Evolutionary conservation across 2,329 filamentous ascomycete species (phyloP), one percentile per base, ranked within the genome.

Genomic region (Geosmithia flava): DNA sequence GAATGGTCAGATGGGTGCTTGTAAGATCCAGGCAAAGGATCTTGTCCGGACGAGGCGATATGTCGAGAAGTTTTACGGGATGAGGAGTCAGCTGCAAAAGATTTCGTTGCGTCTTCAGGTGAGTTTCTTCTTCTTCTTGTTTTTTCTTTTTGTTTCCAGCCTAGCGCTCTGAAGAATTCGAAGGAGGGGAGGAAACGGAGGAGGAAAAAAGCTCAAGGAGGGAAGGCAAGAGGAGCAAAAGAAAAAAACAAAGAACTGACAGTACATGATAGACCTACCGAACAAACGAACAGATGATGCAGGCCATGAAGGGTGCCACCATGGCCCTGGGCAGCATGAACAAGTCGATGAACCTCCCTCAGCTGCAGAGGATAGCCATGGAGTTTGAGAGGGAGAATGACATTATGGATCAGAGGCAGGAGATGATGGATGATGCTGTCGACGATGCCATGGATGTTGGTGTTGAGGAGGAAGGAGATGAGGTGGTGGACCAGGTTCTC

Each of bases 241-340:
- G 33, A 37, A 37, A 3, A 11, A 37, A 13, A 41, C 39, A n/a
- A 41, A 6, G 39, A 27, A 4, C 23, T 5, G 23, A 27, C 23
- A n/a, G n/a, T 27, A 27, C 23, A 27, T 20, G 20, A 17, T 58
- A 95, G 87, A 98, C 93, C 46, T 91, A 97, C 54, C 83, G 93
- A 54, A 96, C 90, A 55, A 98, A 98, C 66, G 93, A 98, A 66
- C 91, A 97, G 68, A 98, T 98, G 93, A 96, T 96, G 90, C 88
- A 95, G 67, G 93, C 90, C 8, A 97, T 98, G 93, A 98, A 96
- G 68, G 93, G 93, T 33, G 93, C 93, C 4, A 97, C 93, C 1
- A 82, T 84, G 67, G 83, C 95, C 2, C 73, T 98, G 7, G 89
- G 90, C 48, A 94, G 86, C 69, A 98, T 98, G 93, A 98, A 98